phyloP scores from a whole-genome alignment of 768 basidiomycete species.

The Clitopilus passeckerianus region DNA sequence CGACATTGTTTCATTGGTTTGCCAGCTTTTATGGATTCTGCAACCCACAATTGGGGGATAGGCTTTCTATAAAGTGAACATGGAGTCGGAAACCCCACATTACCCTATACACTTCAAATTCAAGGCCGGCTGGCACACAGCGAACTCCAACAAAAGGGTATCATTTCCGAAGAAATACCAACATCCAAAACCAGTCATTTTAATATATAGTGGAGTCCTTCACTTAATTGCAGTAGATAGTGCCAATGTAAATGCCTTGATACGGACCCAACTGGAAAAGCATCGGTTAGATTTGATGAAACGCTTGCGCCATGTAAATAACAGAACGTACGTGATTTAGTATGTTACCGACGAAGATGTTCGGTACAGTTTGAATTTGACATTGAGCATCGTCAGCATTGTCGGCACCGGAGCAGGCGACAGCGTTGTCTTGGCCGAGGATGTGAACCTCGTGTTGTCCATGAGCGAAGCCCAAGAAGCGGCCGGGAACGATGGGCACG shows the following conservation, averaged over 20 bases:
- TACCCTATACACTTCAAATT: too few relatives aligned
- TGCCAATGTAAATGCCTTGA: conserved; percentile 52
- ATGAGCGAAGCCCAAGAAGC: conserved; percentile 41
- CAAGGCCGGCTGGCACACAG: too few relatives aligned
- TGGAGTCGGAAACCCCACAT: too few relatives aligned
- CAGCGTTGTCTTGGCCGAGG: conserved; percentile 28
- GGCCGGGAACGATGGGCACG: conserved; percentile 42
- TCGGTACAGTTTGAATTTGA: conserved; percentile 49
- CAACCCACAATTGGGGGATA: too few relatives aligned
- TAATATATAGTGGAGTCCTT: background rate
- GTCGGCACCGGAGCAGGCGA: conserved; percentile 42
- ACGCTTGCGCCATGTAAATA: too few relatives aligned
- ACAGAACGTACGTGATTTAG: conserved; percentile 40
- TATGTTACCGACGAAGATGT: conserved; percentile 42
- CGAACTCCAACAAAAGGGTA: background rate
- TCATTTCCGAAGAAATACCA: background rate
- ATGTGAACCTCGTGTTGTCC: conserved; percentile 55
- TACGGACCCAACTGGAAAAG: conserved; percentile 39
- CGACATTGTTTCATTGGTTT: too few relatives aligned
- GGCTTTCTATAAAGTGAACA: too few relatives aligned
- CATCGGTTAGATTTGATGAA: background rate
- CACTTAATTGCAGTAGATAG: conserved; percentile 26
- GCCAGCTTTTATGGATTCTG: too few relatives aligned
- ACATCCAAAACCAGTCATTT: background rate
- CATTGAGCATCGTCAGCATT: conserved; percentile 50